Evolutionary conservation across 2,329 filamentous ascomycete genomes (phyloP).

Genomic region (Cercospora sp.): DNA sequence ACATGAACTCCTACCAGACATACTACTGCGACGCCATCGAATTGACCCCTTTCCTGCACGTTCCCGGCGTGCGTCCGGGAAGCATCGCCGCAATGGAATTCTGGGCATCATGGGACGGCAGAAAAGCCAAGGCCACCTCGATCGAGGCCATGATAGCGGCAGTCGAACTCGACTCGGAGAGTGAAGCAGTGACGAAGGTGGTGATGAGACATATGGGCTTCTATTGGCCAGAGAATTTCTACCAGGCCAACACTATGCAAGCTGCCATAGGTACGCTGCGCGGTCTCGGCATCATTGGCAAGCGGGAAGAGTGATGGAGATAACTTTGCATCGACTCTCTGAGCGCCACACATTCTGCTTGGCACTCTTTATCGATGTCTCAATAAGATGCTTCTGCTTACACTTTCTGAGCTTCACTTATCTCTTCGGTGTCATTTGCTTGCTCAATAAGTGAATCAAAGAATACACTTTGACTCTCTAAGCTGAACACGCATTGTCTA

Average conservation of each 20-base stretch:
- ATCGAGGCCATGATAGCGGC: background rate
- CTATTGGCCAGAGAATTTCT: slow-evolving; percentile 1
- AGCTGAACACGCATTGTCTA: background rate
- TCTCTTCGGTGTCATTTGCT: background rate
- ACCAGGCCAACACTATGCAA: background rate
- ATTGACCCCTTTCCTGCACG: background rate
- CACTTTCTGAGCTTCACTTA: background rate
- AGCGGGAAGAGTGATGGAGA: background rate
- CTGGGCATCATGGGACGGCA: background rate
- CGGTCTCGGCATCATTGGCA: background rate
- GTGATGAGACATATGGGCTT: slow-evolving; percentile 3
- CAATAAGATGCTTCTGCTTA: background rate
- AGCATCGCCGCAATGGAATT: background rate
- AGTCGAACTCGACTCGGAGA: background rate
- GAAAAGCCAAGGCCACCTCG: background rate
- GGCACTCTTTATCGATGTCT: background rate
- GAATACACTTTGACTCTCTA: background rate
- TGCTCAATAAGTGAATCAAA: background rate
- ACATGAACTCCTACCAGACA: background rate
- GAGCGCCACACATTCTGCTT: background rate
- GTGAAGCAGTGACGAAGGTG: background rate
- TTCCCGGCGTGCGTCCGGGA: background rate
- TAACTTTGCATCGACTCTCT: background rate
- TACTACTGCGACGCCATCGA: background rate
- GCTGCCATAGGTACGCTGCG: background rate